Evolutionary conservation across 75 land plant genomes (phyloP).

Genomic region (Picea sitchensis): DNA sequence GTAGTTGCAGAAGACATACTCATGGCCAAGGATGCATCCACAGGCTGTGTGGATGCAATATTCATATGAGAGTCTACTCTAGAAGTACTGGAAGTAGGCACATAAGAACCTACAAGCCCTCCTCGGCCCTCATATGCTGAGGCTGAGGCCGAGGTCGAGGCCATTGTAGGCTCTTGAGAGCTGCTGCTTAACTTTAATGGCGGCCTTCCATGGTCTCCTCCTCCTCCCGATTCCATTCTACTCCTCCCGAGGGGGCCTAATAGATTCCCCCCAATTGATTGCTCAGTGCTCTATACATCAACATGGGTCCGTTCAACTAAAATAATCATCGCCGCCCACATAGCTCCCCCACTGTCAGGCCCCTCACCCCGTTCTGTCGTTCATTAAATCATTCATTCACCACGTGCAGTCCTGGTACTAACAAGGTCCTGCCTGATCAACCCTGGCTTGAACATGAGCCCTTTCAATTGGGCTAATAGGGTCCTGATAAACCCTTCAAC

Average conservation of each 20-base stretch:
- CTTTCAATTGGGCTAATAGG: background rate
- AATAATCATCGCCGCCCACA: constrained; percentile 1
- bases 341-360: background rate
- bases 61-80: constrained; percentile 3
- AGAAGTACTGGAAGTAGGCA: background rate
- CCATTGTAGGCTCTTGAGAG: background rate
- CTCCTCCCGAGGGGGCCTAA: constrained; percentile 7
- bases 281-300: constrained; percentile 11
- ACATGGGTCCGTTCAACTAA: constrained; percentile 9
- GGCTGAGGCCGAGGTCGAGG: background rate
- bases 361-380: background rate
- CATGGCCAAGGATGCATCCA: constrained; percentile 7
- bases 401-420: constrained; percentile 1
- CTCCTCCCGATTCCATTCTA: constrained; percentile 6
- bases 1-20: background rate
- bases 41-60: background rate
- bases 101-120: constrained; percentile 3
- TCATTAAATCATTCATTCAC: constrained; percentile 3
- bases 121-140: constrained; percentile 7
- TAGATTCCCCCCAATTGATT: constrained; percentile 11
- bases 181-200: constrained; percentile 7
- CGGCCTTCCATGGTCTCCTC: constrained; percentile 12
- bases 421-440: background rate
- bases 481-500: background rate
- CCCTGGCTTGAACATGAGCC: background rate